Base-by-base conservation (phyloP, 805 yeast genomes). In the Jamesozyma spencerorum region DNA sequence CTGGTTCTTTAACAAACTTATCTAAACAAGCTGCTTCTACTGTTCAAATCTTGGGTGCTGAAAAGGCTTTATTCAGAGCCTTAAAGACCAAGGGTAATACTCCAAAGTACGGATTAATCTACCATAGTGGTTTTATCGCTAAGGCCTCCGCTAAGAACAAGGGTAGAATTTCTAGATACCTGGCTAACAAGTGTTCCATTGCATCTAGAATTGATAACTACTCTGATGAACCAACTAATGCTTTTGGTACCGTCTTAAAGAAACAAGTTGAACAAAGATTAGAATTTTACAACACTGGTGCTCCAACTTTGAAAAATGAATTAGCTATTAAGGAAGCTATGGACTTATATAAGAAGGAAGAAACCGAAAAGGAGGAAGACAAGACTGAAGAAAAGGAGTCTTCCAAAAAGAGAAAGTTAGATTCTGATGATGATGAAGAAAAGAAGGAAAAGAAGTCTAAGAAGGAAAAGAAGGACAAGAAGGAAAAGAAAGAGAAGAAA, bases 11-110 rank as follows among this genome's bases (percentile, higher is more conserved):
- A 64, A 88, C 96, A 49, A 90, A 84, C 70, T 72, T 92, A 64
- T 87, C 97, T 44, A 92, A 92, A 65, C 95, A 88, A 71, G 97
- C 98, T 58, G 98, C 98, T 43, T 92, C 98, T 18, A 92, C 98
- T 45, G 97, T 92, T 46, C 98, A 92, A 74, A 87, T 87, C 55
- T 75, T 87, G 61, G 97, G 97, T 69, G 96, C 97, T 56, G 97
- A 87, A 70, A 87, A 87, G 76, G 96, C 96, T 40, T 74, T 87
- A 52, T 87, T 87, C 75, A 80, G 96, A 69, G 97, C 97, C 48
- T 77, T 87, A 65, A 87, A 87, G 73, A 88, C 96, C 49, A 87
- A 87, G 70, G 95, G 94, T 64, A 85, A 88, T 70, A 87, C 97
- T 53, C 97, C 97, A 53, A 87, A 87, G 65, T 87, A 87, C 66